Percentiles rank a stretch among this genome's conserved stretches.
Evolutionary conservation across 116 monocot genomes (phyloP).

Genomic region (Thalassia testudinum): DNA sequence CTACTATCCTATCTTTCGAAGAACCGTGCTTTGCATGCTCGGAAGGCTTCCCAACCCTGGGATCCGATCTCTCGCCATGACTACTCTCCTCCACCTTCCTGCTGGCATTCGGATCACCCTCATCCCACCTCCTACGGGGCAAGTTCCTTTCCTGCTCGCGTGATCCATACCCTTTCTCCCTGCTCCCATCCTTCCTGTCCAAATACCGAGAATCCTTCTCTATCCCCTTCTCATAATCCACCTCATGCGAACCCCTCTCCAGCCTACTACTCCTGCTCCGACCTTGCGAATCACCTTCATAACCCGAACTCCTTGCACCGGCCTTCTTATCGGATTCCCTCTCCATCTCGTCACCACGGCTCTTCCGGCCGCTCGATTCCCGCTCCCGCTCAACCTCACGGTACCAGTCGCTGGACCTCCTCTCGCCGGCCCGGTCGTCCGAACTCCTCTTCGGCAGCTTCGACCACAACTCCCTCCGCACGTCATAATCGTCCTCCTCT

Average conservation of each 20-base stretch:
- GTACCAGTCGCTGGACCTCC: conserved; percentile 28
- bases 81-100: conserved; percentile 31
- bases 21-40: conserved; percentile 22
- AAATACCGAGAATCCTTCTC: conserved; percentile 30
- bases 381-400: conserved; percentile 25
- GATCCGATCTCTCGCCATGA: conserved; percentile 24
- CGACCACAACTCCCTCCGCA: conserved; percentile 30
- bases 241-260: conserved; percentile 21
- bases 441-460: conserved; percentile 39
- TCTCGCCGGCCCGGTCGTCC: conserved; percentile 29
- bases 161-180: conserved; percentile 30
- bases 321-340: conserved; percentile 25
- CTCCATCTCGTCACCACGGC: conserved; percentile 30
- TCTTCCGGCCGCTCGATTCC: conserved; percentile 26
- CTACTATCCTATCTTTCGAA: conserved; percentile 9
- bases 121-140: conserved; percentile 38
- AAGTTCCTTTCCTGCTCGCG: conserved; percentile 31
- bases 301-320: conserved; percentile 13
- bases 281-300: conserved; percentile 20
- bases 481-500: conserved; percentile 51
- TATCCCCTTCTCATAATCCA: conserved; percentile 29
- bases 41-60: conserved; percentile 18
- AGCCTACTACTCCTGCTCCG: conserved; percentile 19
- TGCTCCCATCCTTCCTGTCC: conserved; percentile 43
- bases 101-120: conserved; percentile 10